Percentiles rank a stretch among this genome's conserved stretches.
These are phyloP conservation scores for Sporothrix schenckii DNA, from an alignment of 2,329 filamentous ascomycete genomes.

Conservation along the genomic window DNA sequence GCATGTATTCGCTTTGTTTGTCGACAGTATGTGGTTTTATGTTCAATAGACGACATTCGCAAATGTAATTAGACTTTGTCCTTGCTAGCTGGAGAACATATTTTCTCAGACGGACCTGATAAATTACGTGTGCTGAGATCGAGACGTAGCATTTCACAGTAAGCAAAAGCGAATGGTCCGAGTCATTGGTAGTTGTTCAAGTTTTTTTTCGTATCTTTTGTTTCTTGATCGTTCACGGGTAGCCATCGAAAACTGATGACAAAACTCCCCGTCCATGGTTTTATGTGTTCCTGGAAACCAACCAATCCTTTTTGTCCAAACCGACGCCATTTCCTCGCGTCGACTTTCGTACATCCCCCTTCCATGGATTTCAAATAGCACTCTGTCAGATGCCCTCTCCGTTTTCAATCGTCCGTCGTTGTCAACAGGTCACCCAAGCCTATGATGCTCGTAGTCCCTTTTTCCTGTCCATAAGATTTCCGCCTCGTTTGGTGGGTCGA, in stretches of 20 bases:
- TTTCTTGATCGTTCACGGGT: slow-evolving; percentile 18
- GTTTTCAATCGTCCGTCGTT: not conserved
- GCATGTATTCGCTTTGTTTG: slow-evolving; percentile 3
- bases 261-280: not conserved
- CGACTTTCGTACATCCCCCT: not conserved
- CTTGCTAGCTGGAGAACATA: not conserved
- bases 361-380: not conserved
- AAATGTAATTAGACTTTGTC: not conserved
- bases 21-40: not conserved
- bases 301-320: slow-evolving; percentile 18
- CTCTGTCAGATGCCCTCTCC: not conserved
- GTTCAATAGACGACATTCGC: not conserved
- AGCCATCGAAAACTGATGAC: not conserved
- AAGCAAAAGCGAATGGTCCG: not conserved
- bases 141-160: not conserved
- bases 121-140: too few relatives aligned
- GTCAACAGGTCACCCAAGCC: not conserved
- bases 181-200: slow-evolving; percentile 19
- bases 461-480: not conserved
- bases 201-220: slow-evolving; percentile 32
- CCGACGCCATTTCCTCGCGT: slow-evolving; percentile 11
- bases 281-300: slow-evolving; percentile 19
- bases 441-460: not conserved
- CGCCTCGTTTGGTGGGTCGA: not conserved
- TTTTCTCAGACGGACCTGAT: not conserved